Evolutionary conservation across 2,329 filamentous ascomycete species (phyloP), one percentile per base, ranked within the genome.

Genomic region (Cylindrodendrum hubeiense): DNA sequence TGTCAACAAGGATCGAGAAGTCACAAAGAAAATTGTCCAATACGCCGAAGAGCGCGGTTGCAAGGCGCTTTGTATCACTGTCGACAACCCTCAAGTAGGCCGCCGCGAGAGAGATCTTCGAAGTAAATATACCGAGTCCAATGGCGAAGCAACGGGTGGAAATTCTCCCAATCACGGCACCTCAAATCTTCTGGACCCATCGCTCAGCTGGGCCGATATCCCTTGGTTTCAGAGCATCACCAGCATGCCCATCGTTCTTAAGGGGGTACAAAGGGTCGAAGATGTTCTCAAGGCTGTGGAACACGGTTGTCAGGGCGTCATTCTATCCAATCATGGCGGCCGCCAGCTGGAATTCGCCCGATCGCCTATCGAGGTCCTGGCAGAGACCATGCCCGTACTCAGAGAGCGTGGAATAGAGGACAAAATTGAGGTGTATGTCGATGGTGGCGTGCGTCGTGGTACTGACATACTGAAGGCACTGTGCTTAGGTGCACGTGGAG

Each of bases 71-170:
- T 99, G 98, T 85, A 98, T 99, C 83, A 99, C 96, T 2, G 96
- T 99, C 58, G 96, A 99, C 79, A 96, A 96, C 55, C 96, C 96
- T 5, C 95, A 98, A 80, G 90, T 99, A 19, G 96, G 96, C 41
- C 90, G 96, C 41, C 88, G 96, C 71, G 96, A 99, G 81, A 99
- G 98, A 84, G 96, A 98, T 79, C 98, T 98, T 95, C 93, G 96
- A 41, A 89, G 88, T 70, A 98, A 98, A 80, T 97, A 97, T 78
- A 89, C 89, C 43, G 95, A 97, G 72, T 87, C 87, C 8, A 92
- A 91, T 28, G 93, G 92, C 54, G 86, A 91, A 64, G 80, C 86
- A 56, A 93, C 95, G n/a, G 95, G 98, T 80, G 33, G 93, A 90
- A 66, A 93, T 90, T n/a, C 96, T 53, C 95, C 95, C 1, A 95